Base-by-base conservation (phyloP, 495 filamentous ascomycete species). In the Trichoderma erinaceum region DNA sequence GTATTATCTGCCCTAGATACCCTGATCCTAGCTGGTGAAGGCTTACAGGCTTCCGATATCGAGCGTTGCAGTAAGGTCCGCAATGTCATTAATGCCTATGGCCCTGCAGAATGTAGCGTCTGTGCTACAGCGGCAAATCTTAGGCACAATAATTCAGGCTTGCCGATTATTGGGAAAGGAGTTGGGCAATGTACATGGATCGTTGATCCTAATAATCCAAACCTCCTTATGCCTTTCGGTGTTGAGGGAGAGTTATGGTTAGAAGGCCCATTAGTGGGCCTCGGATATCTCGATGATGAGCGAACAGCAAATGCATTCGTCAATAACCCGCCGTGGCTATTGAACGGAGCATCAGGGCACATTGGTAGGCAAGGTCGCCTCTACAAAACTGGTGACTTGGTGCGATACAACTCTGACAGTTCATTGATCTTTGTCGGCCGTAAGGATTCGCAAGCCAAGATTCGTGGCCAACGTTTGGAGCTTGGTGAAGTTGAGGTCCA, bases 241-340 rank as follows among this genome's bases (percentile, higher is more conserved):
- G 72, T 74, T 0, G 74, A 80, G 18, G 83, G 82, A 3, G 84
- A 86, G 70, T 69, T 85, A 21, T 72, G 78, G 10, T 72, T 86
- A 16, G 75, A 75, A 38, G 84, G 84, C 0, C 80, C 80, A 7
- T 71, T 78, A 27, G 68, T 85, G 10, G 81, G 83, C 2, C 72
- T 84, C 25, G 83, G 82, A 67, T 88, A 87, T 48, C 73, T 87
- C 12, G 80, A 83, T 44, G 82, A 85, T 41, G 78, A 79, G 29
- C 84, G 85, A 71, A 87, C 84, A 8, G 77, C 75, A 0, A 79
- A 79, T 4, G 71, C 77, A 0, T 88, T 85, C 68, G 74, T 87
- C 29, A 41, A 70, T 11, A 74, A 82, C 29, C 83, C 84, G 4
- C 41, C 70, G 0, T 86, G 83, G 83, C 68, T 77, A 23, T 66